Percentiles rank a stretch among this genome's conserved stretches.
Evolutionary conservation across 306 rosid genomes (phyloP).

Genomic region (Casuarina equisetifolia): DNA sequence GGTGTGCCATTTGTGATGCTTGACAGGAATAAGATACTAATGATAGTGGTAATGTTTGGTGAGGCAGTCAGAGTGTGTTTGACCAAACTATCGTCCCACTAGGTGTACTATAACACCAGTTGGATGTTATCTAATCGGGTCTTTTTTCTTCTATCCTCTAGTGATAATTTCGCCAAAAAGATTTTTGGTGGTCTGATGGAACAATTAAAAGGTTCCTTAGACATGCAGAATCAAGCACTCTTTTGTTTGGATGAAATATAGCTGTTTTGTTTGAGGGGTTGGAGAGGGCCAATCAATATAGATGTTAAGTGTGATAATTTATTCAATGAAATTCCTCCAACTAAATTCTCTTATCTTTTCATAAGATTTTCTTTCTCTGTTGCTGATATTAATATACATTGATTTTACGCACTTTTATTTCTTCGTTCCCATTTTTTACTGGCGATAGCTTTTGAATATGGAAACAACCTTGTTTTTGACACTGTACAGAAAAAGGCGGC

Average conservation of each 20-base stretch:
- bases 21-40: neutral
- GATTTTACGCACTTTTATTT: neutral
- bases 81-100: neutral
- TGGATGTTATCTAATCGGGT: neutral
- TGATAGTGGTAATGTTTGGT: neutral
- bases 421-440: constrained; percentile 1
- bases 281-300: neutral
- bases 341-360: neutral
- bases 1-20: no score
- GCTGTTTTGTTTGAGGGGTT: neutral
- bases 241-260: neutral
- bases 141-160: neutral
- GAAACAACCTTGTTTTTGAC: constrained; percentile 17
- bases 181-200: neutral
- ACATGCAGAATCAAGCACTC: neutral
- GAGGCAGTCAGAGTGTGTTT: neutral
- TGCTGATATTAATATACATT: neutral
- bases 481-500: constrained; percentile 58
- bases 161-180: neutral
- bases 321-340: neutral
- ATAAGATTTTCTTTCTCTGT: neutral
- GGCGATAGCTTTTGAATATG: neutral
- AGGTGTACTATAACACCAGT: neutral
- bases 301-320: neutral
- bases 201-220: neutral